Evolutionary conservation across 805 yeast species (phyloP), one percentile per base, ranked within the genome.

Genomic region (Spathaspora hagerdaliae): DNA sequence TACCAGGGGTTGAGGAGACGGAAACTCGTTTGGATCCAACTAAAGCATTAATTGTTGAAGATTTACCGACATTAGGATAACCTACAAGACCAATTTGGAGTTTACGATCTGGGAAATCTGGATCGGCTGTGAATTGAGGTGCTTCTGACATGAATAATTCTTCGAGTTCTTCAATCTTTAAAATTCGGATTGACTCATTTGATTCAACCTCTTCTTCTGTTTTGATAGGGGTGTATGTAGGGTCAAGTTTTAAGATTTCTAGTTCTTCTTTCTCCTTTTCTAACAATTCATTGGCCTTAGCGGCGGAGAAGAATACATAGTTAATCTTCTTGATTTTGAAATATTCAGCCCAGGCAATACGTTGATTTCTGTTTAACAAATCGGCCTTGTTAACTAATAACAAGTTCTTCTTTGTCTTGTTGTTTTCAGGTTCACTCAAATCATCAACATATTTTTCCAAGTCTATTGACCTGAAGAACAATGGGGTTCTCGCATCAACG

Each of bases 21-120:
- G 97, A 90, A n/a, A 94, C 99, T 64, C 88, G 91, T 61, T 94
- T 94, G 14, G 97, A 82, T 11, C 99, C 99, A 39, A 92, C 94
- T 36, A 94, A 74, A 0, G 99, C 97, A 65, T 94, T 94, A 58
- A 94, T 94, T 1, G 98, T 94, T n/a, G 98, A 91, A 1, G 98
- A 94, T 62, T 88, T 88, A 71, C 96, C 96, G 26, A 74, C 79
- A 63, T 92, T 94, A 35, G 99, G 99, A 64, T 94, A 94, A 31
- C 99, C 99, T 15, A 94, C 99, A 53, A 94, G 75, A 48, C 99
- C 99, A 52, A 94, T 89, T 61, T 90, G 95, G 43, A 87, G 71
- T 49, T 84, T 74, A 32, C 75, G 60, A 48, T 81, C 78, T 13
- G 82, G 81, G 51, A 74, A 77, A 1, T 83, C 86, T 31, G 79